Evolutionary conservation across 2,329 filamentous ascomycete genomes (phyloP).

Genomic region (Blumeriella jaapii): DNA sequence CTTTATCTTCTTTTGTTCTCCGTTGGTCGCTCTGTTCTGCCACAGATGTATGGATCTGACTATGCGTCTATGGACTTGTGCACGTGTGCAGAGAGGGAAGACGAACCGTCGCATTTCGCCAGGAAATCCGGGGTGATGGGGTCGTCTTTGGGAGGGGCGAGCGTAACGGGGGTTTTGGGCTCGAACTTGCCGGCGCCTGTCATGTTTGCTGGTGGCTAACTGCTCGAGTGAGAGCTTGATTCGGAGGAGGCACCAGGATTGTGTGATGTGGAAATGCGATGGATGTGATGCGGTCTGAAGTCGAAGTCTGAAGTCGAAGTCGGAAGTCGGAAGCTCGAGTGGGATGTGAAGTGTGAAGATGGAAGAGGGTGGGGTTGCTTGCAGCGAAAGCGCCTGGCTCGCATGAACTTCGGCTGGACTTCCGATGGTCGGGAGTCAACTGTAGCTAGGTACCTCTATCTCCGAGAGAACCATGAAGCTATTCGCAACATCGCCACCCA

Average conservation of each 20-base stretch:
- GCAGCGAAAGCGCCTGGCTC: too few species aligned
- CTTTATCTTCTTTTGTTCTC: too few species aligned
- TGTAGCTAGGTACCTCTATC: too few species aligned
- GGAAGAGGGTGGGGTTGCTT: neutral
- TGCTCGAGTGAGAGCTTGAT: neutral
- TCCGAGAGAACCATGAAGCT: neutral
- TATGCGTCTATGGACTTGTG: too few species aligned
- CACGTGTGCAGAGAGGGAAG: too few species aligned
- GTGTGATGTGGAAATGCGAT: too few species aligned
- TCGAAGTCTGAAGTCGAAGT: too few species aligned
- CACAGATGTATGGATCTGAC: too few species aligned
- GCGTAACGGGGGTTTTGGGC: slow-evolving; percentile 62
- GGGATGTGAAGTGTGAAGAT: neutral
- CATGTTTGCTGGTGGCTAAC: neutral
- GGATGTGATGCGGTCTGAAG: neutral
- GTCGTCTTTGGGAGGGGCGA: slow-evolving; percentile 80
- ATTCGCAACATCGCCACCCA: neutral
- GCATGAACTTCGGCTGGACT: neutral
- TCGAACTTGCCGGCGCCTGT: slow-evolving; percentile 57
- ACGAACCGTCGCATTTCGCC: slow-evolving; percentile 71
- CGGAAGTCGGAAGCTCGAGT: too few species aligned
- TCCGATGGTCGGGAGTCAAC: too few species aligned
- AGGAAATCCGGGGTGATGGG: slow-evolving; percentile 72
- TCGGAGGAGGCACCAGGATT: too few species aligned
- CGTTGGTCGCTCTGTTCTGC: too few species aligned